Evolutionary conservation across 352 stramenopile species (phyloP).

Genomic region (Phytophthora quininea): DNA sequence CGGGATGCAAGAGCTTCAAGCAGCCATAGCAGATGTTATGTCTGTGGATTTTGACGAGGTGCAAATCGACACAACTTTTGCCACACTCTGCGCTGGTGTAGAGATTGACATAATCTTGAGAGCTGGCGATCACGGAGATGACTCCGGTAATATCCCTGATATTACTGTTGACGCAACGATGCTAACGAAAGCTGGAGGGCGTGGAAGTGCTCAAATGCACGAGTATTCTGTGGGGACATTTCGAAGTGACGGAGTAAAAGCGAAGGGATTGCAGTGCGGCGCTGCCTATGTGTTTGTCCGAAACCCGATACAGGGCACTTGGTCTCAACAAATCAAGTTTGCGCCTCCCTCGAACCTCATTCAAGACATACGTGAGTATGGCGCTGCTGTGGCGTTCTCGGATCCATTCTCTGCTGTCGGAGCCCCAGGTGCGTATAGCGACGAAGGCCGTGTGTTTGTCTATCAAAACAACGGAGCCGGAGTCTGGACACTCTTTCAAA

Average conservation of each 20-base stretch:
- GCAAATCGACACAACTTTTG: constrained; percentile 58
- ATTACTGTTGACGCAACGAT: constrained; percentile 50
- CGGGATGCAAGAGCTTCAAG: constrained; percentile 47
- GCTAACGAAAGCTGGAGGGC: constrained; percentile 45
- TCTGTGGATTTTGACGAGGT: constrained; percentile 60
- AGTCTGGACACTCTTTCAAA: constrained; percentile 73
- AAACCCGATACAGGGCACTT: constrained; percentile 37
- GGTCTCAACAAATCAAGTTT: constrained; percentile 66
- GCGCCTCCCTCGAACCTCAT: constrained; percentile 45
- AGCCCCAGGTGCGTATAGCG: constrained; percentile 57
- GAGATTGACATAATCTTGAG: constrained; percentile 65
- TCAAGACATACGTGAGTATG: constrained; percentile 62
- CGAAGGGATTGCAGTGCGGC: constrained; percentile 76
- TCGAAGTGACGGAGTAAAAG: constrained; percentile 52
- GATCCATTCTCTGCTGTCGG: constrained; percentile 64
- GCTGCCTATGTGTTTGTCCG: constrained; percentile 72
- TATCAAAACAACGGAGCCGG: constrained; percentile 66
- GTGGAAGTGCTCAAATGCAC: constrained; percentile 43
- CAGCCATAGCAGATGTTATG: constrained; percentile 60
- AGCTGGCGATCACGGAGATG: constrained; percentile 62
- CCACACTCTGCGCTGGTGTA: constrained; percentile 46
- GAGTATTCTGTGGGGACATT: constrained; percentile 71
- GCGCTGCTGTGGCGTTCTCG: constrained; percentile 49
- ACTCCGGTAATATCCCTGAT: constrained; percentile 61
- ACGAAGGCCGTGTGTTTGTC: constrained; percentile 74